Evolutionary conservation across 768 basidiomycete species (phyloP).

Genomic region (Leucosporidium scottii): DNA sequence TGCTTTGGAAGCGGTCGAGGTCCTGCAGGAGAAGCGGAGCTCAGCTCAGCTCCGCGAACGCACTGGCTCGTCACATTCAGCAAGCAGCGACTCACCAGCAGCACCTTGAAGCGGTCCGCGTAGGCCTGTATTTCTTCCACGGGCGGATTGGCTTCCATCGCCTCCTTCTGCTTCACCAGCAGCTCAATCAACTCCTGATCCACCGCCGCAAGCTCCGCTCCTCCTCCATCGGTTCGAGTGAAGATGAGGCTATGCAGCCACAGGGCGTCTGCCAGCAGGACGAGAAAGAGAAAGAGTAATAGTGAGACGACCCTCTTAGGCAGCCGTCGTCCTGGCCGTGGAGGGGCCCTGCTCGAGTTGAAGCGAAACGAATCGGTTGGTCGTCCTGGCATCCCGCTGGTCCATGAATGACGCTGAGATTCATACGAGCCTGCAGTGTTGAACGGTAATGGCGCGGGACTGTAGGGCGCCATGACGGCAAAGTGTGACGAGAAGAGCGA

Average conservation of each 20-base stretch:
- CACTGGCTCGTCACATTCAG: too few species aligned
- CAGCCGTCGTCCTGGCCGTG: conserved; percentile 9
- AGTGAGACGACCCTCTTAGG: background rate
- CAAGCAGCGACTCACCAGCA: background rate
- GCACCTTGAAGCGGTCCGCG: conserved; percentile 1
- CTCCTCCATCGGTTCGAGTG: background rate
- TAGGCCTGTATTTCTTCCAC: background rate
- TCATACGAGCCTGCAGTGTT: too few species aligned
- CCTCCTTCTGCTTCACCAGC: conserved; percentile 23
- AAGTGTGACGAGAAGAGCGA: background rate
- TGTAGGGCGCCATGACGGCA: background rate
- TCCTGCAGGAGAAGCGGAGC: too few species aligned
- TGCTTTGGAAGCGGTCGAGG: too few species aligned
- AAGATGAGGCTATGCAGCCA: background rate
- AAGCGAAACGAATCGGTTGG: background rate
- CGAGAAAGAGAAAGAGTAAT: background rate
- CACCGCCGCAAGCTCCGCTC: conserved; percentile 3
- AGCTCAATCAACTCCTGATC: conserved; percentile 18
- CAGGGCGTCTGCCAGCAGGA: too few species aligned
- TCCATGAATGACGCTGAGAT: too few species aligned
- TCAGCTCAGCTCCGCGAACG: too few species aligned
- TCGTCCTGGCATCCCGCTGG: too few species aligned
- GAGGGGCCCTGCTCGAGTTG: background rate
- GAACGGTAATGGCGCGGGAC: too few species aligned
- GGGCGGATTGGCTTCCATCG: conserved; percentile 9